Evolutionary conservation across 345 rosid genomes (phyloP), one percentile per base, ranked within the genome.

Genomic region (Salix koriyanagi): DNA sequence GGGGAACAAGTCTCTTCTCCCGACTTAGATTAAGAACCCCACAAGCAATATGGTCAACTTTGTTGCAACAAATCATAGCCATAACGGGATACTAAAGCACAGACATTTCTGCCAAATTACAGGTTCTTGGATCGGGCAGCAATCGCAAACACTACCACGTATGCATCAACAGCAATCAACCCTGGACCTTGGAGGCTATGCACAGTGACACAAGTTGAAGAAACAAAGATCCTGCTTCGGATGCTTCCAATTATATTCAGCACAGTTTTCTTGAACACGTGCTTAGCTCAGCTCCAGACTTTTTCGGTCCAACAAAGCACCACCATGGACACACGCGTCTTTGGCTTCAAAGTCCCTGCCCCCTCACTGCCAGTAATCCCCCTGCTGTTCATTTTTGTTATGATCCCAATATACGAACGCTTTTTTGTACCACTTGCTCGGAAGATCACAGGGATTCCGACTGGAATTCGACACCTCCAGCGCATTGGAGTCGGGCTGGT

Each of bases 221-320:
- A 90, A 86, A 80, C 91, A 5, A 90, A 90, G 74, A 86, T 89
- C 75, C 61, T 90, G 19, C 18, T 89, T 56, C 83, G 91, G 11
- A 88, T 90, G 90, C 83, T 86, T 16, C 94, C 94, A 0, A 83
- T 89, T 37, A 72, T 86, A 62, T 74, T 88, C 0, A 86, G 92
- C 82, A 90, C 94, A 15, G 83, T 90, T 70, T 86, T 90, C 84
- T 86, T 90, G 86, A 90, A 89, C 77, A 87, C 91, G 15, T 90
- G 92, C 61, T 78, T 90, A 76, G 94, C 92, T 78, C 92, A 90
- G 74, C 91, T 90, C 67, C 89, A 86, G 36, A 89, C 94, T 16
- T 89, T 90, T 77, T 73, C 88, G 11, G 73, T 86, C 83, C 92
- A 86, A 65, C 92, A 90, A 68, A 84, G 89, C 89, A 85, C 85